phyloP scores from a whole-genome alignment of 495 filamentous ascomycete genomes.

The Filosporella fistucella region DNA sequence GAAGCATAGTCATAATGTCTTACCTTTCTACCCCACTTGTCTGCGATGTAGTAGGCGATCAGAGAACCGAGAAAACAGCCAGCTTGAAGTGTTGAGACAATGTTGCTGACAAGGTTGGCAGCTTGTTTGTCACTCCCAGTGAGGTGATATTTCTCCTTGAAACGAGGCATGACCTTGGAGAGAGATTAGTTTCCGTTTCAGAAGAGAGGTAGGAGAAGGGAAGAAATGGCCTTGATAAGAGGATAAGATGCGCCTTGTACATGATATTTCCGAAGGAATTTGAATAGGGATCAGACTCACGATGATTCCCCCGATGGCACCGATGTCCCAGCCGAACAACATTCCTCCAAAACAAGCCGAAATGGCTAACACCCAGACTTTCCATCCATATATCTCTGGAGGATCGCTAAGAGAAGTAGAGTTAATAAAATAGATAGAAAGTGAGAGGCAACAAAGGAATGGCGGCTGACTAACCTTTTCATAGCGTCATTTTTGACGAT shows the following conservation, averaged over 20 bases:
- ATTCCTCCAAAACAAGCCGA: slow-evolving; percentile 63
- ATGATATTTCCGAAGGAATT: slow-evolving; percentile 36
- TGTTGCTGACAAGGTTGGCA: slow-evolving; percentile 43
- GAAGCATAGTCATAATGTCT: too few species aligned
- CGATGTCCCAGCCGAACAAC: slow-evolving; percentile 63
- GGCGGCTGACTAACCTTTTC: slow-evolving; percentile 36
- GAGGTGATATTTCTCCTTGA: too few species aligned
- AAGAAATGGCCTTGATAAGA: too few species aligned
- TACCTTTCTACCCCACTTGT: slow-evolving; percentile 49
- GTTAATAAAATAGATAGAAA: background rate
- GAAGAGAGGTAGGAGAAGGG: too few species aligned
- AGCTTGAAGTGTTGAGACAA: slow-evolving; percentile 63
- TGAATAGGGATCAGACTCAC: too few species aligned
- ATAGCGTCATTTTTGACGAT: slow-evolving; percentile 79
- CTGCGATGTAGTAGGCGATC: slow-evolving; percentile 48
- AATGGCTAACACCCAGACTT: slow-evolving; percentile 16
- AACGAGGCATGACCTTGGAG: slow-evolving; percentile 24
- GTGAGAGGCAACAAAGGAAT: too few species aligned
- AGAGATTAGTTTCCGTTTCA: too few species aligned
- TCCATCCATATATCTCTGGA: slow-evolving; percentile 59
- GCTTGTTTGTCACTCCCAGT: slow-evolving; percentile 15
- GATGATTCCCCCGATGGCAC: slow-evolving; percentile 63
- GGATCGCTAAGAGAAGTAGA: slow-evolving; percentile 43
- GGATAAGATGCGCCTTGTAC: too few species aligned
- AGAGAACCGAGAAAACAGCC: slow-evolving; percentile 65